phyloP scores from a whole-genome alignment of 164 flowering plant species.

The Nymphaea colorata region DNA sequence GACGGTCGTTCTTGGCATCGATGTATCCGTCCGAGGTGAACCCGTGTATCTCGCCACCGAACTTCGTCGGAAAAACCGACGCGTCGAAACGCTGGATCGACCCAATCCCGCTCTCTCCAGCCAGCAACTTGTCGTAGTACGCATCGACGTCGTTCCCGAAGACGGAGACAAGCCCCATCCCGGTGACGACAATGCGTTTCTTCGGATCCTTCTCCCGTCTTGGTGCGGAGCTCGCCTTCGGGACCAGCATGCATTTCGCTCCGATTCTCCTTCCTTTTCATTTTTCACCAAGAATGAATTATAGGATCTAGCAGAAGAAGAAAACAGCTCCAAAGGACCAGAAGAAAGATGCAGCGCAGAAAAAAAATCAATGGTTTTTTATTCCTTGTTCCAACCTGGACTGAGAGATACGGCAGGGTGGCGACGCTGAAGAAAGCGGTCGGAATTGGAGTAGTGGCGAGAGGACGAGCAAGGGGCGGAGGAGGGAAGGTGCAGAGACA shows the following conservation, averaged over 20 bases:
- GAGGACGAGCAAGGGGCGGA: neutral
- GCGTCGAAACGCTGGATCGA: conserved; percentile 78
- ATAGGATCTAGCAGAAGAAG: too few relatives aligned
- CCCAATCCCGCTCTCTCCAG: conserved; percentile 65
- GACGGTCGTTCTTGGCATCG: conserved; percentile 80
- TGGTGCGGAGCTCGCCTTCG: conserved; percentile 5
- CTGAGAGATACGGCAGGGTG: neutral
- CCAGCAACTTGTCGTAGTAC: conserved; percentile 53
- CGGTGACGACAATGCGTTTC: conserved; percentile 24
- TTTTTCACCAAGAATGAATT: neutral
- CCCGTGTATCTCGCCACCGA: conserved; percentile 85
- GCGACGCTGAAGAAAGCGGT: neutral
- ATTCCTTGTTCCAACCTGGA: neutral
- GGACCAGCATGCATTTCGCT: neutral
- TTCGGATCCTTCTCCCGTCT: conserved; percentile 23
- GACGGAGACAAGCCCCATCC: conserved; percentile 44
- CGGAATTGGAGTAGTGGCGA: neutral
- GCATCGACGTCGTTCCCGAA: conserved; percentile 74
- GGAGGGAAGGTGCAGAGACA: neutral
- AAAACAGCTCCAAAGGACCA: neutral
- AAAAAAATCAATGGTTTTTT: neutral
- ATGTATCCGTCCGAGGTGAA: conserved; percentile 61
- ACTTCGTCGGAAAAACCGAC: conserved; percentile 81
- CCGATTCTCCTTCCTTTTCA: neutral
- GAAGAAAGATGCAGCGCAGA: neutral